Evolutionary conservation across 1,139 yeast genomes (phyloP), one percentile per base, ranked within the genome.

Genomic region (Petasospora rhodanensis): DNA sequence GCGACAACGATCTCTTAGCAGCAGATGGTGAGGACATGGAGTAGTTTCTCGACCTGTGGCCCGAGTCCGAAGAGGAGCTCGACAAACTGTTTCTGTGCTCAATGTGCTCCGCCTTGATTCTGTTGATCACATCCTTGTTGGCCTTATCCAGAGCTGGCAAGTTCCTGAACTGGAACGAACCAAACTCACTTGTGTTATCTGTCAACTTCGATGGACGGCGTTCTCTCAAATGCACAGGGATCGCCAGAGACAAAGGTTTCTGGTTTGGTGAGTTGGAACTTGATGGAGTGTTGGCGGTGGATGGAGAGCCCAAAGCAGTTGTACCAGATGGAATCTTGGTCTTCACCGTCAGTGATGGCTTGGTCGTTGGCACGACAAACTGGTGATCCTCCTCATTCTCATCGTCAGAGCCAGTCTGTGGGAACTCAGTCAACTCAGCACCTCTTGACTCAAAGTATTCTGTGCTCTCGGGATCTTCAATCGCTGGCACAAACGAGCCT

Each of bases 371-470:
- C 12, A 9, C n/a, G 18, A 4, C 15, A 5, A 12, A 21, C 19
- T 9, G 7, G n/a, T 7, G 8, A 16, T 11, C 22, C 9, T 40
- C 47, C 7, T 33, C 43, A 5, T 38, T 43, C 10, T 51, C 58
- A 14, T 56, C 62, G 20, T 64, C 68, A 14, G 64, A 66, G 13
- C 61, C 66, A 37, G 76, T 83, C 25, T 61, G 58, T 0, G 82
- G 81, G 36, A 84, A 79, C 38, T 72, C 76, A 5, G 71, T 66
- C 41, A 80, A 57, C 11, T 69, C 75, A 0, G 96, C 97, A 6
- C 99, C 99, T 46, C 99, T 73, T 8, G 73, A 52, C 51, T 93
- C 98, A 58, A 91, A 93, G 53, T 91, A 91, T 38, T 87, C 95
- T 0, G 96, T 89, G 36, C 80, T 78, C 50, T 84, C 95, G 0